These are phyloP conservation scores for Debaryomyces castellii DNA, from an alignment of 805 yeast species.

Conservation along the genomic window DNA sequence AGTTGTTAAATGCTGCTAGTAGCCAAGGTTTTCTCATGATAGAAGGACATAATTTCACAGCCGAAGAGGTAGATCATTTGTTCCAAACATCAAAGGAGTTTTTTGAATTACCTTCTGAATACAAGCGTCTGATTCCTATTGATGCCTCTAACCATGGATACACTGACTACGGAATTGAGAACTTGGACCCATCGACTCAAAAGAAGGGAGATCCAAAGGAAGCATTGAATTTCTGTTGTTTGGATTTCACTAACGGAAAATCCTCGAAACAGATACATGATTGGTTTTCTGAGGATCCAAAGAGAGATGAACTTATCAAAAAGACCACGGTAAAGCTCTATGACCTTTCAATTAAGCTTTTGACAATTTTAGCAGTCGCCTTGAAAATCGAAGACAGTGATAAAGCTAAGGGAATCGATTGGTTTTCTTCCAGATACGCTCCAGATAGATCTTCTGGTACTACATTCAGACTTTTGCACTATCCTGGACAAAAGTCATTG, in stretches of 20 bases:
- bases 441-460: conserved; percentile 56
- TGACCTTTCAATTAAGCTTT: conserved; percentile 46
- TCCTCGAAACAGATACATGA: conserved; percentile 46
- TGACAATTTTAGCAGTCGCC: conserved; percentile 60
- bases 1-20: conserved; percentile 58
- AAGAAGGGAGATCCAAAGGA: conserved; percentile 61
- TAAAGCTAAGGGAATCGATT: conserved; percentile 39
- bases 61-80: conserved; percentile 50
- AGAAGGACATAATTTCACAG: conserved; percentile 65
- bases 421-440: conserved; percentile 64
- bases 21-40: conserved; percentile 64
- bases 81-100: conserved; percentile 51
- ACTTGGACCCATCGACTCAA: conserved; percentile 36
- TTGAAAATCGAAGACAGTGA: conserved; percentile 54
- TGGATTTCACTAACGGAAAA: conserved; percentile 50
- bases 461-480: conserved; percentile 67
- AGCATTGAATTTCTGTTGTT: conserved; percentile 64
- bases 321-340: conserved; percentile 44
- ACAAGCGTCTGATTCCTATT: conserved; percentile 51
- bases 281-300: conserved; percentile 42
- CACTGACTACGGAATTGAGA: conserved; percentile 55
- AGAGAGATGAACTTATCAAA: conserved; percentile 42
- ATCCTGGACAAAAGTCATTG: conserved; percentile 57
- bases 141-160: conserved; percentile 61
- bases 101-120: conserved; percentile 50